A percentile compares a stretch with the other conserved stretches of the same genome.
Conservation (phyloP, 2,329 filamentous ascomycete genomes). For the Trichoderma afroharzianum region DNA sequence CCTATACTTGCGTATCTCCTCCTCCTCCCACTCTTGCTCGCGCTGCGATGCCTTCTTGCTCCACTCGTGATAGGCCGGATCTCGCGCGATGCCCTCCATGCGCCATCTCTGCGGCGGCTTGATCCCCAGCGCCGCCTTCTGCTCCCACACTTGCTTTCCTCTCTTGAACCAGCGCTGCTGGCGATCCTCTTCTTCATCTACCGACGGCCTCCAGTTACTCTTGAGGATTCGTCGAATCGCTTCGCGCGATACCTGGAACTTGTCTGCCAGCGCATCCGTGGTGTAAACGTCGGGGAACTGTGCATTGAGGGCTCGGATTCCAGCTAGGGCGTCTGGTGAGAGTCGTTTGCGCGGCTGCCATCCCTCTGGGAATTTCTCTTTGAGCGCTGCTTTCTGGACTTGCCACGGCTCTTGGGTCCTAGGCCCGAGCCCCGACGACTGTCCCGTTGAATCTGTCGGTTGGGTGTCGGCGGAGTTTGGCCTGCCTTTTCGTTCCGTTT, state of each 20-base stretch:
- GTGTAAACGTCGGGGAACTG: conserved; percentile 76
- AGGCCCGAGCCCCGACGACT: not conserved
- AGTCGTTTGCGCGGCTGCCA: conserved; percentile 84
- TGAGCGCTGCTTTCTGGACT: conserved; percentile 69
- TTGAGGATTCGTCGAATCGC: conserved; percentile 82
- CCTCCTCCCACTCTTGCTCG: conserved; percentile 29
- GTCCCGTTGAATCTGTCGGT: not conserved
- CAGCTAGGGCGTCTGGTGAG: conserved; percentile 87
- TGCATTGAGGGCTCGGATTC: conserved; percentile 76
- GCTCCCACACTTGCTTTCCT: conserved; percentile 57
- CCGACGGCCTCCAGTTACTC: conserved; percentile 66
- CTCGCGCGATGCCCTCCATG: conserved; percentile 47
- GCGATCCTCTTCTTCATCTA: conserved; percentile 55
- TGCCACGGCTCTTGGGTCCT: conserved; percentile 55
- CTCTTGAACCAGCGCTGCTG: conserved; percentile 60
- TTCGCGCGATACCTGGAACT: conserved; percentile 85
- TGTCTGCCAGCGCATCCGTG: conserved; percentile 65
- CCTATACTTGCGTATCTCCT: conserved; percentile 27
- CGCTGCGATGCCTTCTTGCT: conserved; percentile 27
- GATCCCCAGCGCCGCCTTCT: conserved; percentile 56
- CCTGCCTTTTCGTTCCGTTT: not conserved
- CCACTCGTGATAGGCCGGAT: conserved; percentile 40
- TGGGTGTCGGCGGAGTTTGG: not conserved
- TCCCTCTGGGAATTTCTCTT: conserved; percentile 73
- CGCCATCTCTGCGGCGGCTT: conserved; percentile 62